A percentile compares a stretch with the other conserved stretches of the same genome.
Evolutionary conservation across 352 stramenopile genomes (phyloP).

Genomic region (Pythium dissimile): DNA sequence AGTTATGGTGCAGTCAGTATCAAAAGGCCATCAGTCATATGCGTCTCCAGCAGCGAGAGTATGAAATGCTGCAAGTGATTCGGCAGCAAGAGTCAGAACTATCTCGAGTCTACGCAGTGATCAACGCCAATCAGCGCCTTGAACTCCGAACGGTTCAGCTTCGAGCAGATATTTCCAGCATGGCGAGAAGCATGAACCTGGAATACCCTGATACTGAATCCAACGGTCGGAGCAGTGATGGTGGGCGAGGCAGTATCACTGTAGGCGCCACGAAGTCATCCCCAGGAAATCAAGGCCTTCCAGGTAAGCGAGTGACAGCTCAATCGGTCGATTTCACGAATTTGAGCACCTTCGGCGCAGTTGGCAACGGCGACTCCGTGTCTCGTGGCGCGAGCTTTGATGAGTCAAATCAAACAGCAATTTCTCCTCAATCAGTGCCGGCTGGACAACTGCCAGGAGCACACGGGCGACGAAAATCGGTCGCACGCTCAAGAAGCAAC

Average conservation of each 20-base stretch:
- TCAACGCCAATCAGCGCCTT: slow-evolving; percentile 59
- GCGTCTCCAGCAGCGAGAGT: slow-evolving; percentile 82
- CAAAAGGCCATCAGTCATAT: slow-evolving; percentile 88
- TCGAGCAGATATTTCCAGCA: slow-evolving; percentile 65
- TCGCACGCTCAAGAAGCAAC: slow-evolving; percentile 61
- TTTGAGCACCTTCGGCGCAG: background rate
- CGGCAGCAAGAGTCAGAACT: slow-evolving; percentile 78
- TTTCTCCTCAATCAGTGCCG: background rate
- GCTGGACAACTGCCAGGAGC: background rate
- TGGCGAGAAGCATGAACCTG: slow-evolving; percentile 72
- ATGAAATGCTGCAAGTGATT: slow-evolving; percentile 81
- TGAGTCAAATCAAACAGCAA: background rate
- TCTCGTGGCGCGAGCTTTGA: slow-evolving; percentile 5
- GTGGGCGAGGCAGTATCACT: background rate
- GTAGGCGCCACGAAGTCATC: background rate
- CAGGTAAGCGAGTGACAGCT: slow-evolving; percentile 17
- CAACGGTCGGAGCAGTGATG: slow-evolving; percentile 4
- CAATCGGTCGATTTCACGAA: slow-evolving; percentile 16
- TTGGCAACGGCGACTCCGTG: background rate
- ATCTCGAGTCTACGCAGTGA: slow-evolving; percentile 52
- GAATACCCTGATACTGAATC: slow-evolving; percentile 44
- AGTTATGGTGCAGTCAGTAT: slow-evolving; percentile 84
- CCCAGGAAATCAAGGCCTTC: background rate
- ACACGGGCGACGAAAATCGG: slow-evolving; percentile 42
- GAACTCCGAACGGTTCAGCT: slow-evolving; percentile 60